Conservation (phyloP, 1,284 basidiomycete species). For the Sphaerobolus stellatus region DNA sequence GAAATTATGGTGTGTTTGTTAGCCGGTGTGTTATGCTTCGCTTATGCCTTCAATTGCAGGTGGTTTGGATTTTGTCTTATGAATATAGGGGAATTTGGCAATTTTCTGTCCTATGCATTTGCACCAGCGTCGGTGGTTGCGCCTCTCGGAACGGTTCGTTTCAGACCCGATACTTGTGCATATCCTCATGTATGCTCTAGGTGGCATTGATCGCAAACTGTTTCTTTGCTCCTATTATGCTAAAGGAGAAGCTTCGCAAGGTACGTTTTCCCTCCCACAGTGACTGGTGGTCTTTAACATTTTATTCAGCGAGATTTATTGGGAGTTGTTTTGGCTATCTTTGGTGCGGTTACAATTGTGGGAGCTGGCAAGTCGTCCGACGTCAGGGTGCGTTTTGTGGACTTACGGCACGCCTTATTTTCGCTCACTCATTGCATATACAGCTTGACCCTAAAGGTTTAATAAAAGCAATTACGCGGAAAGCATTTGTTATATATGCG, state of each 20-base stretch:
- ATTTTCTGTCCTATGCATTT: slow-evolving; percentile 87
- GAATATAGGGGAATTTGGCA: slow-evolving; percentile 89
- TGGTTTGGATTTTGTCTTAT: slow-evolving; percentile 89
- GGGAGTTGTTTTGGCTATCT: slow-evolving; percentile 78
- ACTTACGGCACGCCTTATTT: not conserved
- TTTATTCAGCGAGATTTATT: slow-evolving; percentile 70
- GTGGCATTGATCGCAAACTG: slow-evolving; percentile 94
- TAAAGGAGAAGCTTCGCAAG: slow-evolving; percentile 76
- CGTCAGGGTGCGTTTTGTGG: slow-evolving; percentile 47
- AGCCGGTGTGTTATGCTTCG: slow-evolving; percentile 16
- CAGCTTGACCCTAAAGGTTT: slow-evolving; percentile 64
- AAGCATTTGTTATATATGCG: slow-evolving; percentile 75
- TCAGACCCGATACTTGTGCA: slow-evolving; percentile 8
- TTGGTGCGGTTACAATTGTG: slow-evolving; percentile 92
- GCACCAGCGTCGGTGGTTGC: slow-evolving; percentile 95
- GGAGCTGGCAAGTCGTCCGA: slow-evolving; percentile 73
- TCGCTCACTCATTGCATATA: not conserved
- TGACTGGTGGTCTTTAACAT: slow-evolving; percentile 15
- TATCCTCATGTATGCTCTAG: slow-evolving; percentile 36
- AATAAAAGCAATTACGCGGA: slow-evolving; percentile 65
- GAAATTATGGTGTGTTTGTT: slow-evolving; percentile 64
- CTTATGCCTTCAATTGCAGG: slow-evolving; percentile 47
- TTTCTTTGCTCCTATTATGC: slow-evolving; percentile 86
- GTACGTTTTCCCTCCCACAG: slow-evolving; percentile 34
- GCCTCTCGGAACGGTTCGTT: slow-evolving; percentile 81